Evolutionary conservation across 148 eudicot genomes (phyloP).

Genomic region (Cornus kousa): DNA sequence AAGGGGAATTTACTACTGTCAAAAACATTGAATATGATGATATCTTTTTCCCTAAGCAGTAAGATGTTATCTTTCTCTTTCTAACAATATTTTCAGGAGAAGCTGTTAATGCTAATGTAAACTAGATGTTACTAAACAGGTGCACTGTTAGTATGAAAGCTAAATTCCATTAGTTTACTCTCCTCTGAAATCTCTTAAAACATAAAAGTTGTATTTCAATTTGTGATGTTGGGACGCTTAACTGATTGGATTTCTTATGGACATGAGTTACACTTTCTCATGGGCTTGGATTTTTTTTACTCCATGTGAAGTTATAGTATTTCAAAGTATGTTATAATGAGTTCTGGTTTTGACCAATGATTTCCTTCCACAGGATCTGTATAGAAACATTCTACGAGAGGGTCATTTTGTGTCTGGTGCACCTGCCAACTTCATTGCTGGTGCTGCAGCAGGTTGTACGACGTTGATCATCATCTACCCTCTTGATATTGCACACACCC

Average conservation of each 20-base stretch:
- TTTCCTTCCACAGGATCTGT: constrained; percentile 63
- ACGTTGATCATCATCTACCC: constrained; percentile 83
- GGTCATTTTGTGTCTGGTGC: constrained; percentile 62
- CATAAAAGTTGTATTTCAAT: not conserved
- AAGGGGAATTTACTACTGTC: not conserved
- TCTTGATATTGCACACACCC: constrained; percentile 96
- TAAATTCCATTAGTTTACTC: not conserved
- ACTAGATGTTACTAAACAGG: not conserved
- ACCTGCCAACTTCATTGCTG: constrained; percentile 86
- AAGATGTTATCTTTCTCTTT: not conserved
- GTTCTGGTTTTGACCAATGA: constrained; percentile 5
- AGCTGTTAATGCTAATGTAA: not conserved
- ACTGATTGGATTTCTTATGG: not conserved
- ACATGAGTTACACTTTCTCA: not conserved
- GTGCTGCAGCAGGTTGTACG: constrained; percentile 91
- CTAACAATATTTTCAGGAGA: not conserved
- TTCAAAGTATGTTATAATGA: not conserved
- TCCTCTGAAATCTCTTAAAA: not conserved
- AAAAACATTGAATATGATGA: no score
- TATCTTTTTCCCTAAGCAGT: no score
- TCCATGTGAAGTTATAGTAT: not conserved
- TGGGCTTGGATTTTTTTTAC: not conserved
- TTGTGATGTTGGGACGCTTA: not conserved
- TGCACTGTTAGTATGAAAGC: not conserved
- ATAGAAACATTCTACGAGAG: constrained; percentile 58